A percentile compares a stretch with the other conserved stretches of the same genome.
These are phyloP conservation scores for Saksenaea vasiformis DNA, from an alignment of 371 early-diverging fungal genomes.

Conservation along the genomic window DNA sequence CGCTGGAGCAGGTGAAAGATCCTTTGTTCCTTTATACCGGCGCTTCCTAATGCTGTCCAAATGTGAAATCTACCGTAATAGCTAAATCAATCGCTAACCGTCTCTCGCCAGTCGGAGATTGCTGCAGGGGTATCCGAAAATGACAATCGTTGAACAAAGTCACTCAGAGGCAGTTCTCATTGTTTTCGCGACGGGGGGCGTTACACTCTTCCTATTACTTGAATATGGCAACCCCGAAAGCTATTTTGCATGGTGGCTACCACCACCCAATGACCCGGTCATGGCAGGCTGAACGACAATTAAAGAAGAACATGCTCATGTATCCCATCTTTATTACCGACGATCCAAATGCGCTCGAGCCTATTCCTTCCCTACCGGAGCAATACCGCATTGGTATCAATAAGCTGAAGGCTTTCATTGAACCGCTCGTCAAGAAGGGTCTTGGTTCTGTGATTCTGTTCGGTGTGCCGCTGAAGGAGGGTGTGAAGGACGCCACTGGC, in stretches of 20 bases:
- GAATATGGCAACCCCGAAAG: slow-evolving; percentile 36
- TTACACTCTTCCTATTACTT: not conserved
- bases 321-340: slow-evolving; percentile 95
- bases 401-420: slow-evolving; percentile 72
- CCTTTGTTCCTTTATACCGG: too few species aligned
- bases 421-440: slow-evolving; percentile 87
- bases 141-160: not conserved
- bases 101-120: too few species aligned
- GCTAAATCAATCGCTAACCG: too few species aligned
- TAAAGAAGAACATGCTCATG: slow-evolving; percentile 81
- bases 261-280: slow-evolving; percentile 78
- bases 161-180: not conserved
- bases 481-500: slow-evolving; percentile 77
- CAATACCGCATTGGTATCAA: slow-evolving; percentile 87
- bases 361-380: slow-evolving; percentile 84
- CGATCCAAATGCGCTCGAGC: slow-evolving; percentile 71
- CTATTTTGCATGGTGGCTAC: slow-evolving; percentile 87
- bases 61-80: too few species aligned
- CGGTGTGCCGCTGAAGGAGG: slow-evolving; percentile 87
- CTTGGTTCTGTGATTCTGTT: slow-evolving; percentile 87
- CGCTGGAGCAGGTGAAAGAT: too few species aligned
- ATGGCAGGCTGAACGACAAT: slow-evolving; percentile 74
- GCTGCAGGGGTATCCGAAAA: too few species aligned
- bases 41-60: too few species aligned
- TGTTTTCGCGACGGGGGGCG: not conserved